Conservation (phyloP, 1,139 yeast genomes). For the Pichia sp. region DNA sequence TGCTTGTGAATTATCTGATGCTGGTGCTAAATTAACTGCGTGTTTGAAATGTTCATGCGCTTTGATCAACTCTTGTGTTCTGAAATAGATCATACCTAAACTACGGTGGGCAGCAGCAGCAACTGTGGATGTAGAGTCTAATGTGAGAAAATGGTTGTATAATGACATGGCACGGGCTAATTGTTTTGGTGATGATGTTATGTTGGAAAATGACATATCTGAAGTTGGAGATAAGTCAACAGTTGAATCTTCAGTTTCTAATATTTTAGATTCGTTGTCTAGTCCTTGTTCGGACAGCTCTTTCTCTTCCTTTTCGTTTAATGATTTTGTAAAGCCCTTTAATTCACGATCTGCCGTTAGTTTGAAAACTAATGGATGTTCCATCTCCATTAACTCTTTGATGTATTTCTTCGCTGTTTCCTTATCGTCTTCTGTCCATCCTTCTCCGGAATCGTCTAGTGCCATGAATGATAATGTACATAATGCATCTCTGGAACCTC, state of each 20-base stretch:
- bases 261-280: not conserved
- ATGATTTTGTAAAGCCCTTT: conserved; percentile 23
- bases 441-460: conserved; percentile 34
- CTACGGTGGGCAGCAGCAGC: conserved; percentile 74
- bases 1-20: conserved; percentile 60
- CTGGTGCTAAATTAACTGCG: conserved; percentile 57
- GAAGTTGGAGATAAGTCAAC: conserved; percentile 5
- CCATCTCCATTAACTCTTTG: conserved; percentile 49
- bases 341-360: conserved; percentile 41
- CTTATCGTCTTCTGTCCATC: conserved; percentile 31
- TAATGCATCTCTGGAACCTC: conserved; percentile 81
- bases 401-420: conserved; percentile 64
- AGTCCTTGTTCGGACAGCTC: not conserved
- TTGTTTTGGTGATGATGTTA: conserved; percentile 33
- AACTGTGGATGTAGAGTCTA: conserved; percentile 55
- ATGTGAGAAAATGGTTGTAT: conserved; percentile 56
- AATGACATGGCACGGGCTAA: conserved; percentile 53
- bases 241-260: conserved; percentile 1
- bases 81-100: conserved; percentile 64
- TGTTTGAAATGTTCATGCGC: conserved; percentile 62
- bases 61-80: conserved; percentile 45
- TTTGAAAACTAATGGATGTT: conserved; percentile 48
- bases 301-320: conserved; percentile 1
- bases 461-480: conserved; percentile 68
- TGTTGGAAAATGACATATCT: conserved; percentile 22